Base-by-base conservation (phyloP, 495 filamentous ascomycete genomes). In the Aspergillus steynii region DNA sequence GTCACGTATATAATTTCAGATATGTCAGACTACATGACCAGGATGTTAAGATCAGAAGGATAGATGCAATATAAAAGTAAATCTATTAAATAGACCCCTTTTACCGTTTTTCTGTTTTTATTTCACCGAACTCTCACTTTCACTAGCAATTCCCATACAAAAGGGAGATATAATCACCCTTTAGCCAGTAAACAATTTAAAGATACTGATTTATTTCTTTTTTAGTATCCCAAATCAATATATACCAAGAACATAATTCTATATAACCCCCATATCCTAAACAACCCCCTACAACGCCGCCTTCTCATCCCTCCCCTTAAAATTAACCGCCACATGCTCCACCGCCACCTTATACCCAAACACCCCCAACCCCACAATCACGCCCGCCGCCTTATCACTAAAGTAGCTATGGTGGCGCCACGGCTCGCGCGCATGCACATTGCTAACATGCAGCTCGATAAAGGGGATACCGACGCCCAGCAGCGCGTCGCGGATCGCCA, bases 321-420 rank as follows among this genome's bases (percentile, higher is more conserved):
- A 78, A 58, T 79, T 77, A 61, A 70, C 28, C 55, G 79, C 79
- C 42, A 82, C 81, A 77, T 83, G 87, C 68, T 86, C 85, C 59
- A 91, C 75, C 4, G 88, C 88, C 66, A 86, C 87, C 59, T 79
- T 84, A 72, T 91, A 91, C 60, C 88, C 88, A 74, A 81, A 85
- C 42, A 81, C 80, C 0, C 88, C 88, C 71, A 91, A 65, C 0
- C 88, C 88, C 60, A 85, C 87, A 63, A 91, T 85, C 45, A 89
- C 81, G 0, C 82, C 87, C 50, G 80, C 78, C 12, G 88, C 88
- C 75, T 88, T 90, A 71, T 92, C 88, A 64, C 83, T 86, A 47
- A 91, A 78, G 65, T 85, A 90, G 57, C 84, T 87, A 50, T 88
- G 84, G 59, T 85, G 78, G 59, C 88, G 76, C 62, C 78, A 91